Conservation (phyloP, 352 stramenopile species). For the Peronospora farinosa region DNA sequence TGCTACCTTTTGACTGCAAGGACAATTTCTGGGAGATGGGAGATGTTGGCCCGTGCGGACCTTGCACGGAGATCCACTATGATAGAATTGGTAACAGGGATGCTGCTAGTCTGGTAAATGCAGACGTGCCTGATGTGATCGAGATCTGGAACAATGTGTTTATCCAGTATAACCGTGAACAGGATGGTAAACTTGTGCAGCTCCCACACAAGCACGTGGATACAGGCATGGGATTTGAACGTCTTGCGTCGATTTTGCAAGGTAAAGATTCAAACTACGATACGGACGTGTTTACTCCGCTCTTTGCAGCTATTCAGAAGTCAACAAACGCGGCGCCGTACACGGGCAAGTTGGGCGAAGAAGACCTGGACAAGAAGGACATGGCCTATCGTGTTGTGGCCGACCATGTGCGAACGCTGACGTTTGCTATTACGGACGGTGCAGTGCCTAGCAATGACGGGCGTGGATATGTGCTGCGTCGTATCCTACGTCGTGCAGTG, state of each 20-base stretch:
- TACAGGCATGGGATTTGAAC: conserved; percentile 98
- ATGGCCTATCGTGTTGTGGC: conserved; percentile 94
- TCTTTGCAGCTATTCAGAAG: conserved; percentile 92
- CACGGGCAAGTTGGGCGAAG: conserved; percentile 78
- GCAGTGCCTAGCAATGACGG: conserved; percentile 96
- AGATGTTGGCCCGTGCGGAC: conserved; percentile 96
- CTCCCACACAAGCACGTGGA: conserved; percentile 97
- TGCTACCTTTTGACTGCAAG: conserved; percentile 92
- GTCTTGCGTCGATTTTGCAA: conserved; percentile 89
- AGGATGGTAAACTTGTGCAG: conserved; percentile 76
- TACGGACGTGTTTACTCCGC: conserved; percentile 95
- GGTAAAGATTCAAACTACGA: conserved; percentile 97
- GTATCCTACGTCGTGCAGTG: conserved; percentile 95
- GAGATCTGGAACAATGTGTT: conserved; percentile 99
- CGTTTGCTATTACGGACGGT: conserved; percentile 97
- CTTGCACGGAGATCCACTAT: conserved; percentile 99
- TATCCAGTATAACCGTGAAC: conserved; percentile 97
- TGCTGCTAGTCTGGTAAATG: conserved; percentile 92
- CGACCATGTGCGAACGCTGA: conserved; percentile 97
- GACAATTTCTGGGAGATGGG: conserved; percentile 99
- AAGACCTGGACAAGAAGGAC: conserved; percentile 86
- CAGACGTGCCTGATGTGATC: conserved; percentile 96
- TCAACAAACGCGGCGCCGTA: conserved; percentile 74
- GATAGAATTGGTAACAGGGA: conserved; percentile 95
- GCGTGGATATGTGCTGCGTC: conserved; percentile 96